Percentiles rank a stretch among this genome's conserved stretches.
Evolutionary conservation across 2,329 filamentous ascomycete species (phyloP).

Genomic region (Apiospora kogelbergensis): DNA sequence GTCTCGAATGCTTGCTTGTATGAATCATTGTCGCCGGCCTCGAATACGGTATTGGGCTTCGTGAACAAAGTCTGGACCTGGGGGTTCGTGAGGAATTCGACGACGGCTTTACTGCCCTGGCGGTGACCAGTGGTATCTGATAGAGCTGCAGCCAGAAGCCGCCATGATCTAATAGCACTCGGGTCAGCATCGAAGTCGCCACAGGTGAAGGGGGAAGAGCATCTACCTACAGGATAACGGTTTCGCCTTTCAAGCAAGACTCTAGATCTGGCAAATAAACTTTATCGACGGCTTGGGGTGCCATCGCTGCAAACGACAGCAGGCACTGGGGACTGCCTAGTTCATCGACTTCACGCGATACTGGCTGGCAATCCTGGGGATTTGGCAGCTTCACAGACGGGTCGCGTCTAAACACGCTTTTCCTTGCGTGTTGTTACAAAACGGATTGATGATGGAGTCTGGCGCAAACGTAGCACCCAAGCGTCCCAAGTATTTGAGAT

Average conservation of each 20-base stretch:
- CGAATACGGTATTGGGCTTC: slow-evolving; percentile 68
- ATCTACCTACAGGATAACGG: slow-evolving; percentile 72
- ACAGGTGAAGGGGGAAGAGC: not conserved
- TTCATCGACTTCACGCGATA: slow-evolving; percentile 32
- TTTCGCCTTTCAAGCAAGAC: slow-evolving; percentile 79
- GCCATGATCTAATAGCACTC: slow-evolving; percentile 54
- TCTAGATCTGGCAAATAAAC: slow-evolving; percentile 83
- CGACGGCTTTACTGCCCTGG: slow-evolving; percentile 54
- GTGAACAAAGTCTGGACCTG: slow-evolving; percentile 69
- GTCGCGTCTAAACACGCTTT: slow-evolving; percentile 1
- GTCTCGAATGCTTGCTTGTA: slow-evolving; percentile 67
- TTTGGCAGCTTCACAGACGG: not conserved
- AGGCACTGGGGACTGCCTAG: slow-evolving; percentile 31
- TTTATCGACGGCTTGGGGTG: slow-evolving; percentile 62
- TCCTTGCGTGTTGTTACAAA: not conserved
- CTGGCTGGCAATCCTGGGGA: not conserved
- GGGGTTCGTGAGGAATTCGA: slow-evolving; percentile 69
- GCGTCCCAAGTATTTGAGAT: not conserved
- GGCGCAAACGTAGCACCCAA: not conserved
- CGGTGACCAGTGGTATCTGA: slow-evolving; percentile 57
- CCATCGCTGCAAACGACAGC: slow-evolving; percentile 64
- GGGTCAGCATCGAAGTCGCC: slow-evolving; percentile 8
- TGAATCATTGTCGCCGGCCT: slow-evolving; percentile 39
- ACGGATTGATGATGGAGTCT: not conserved
- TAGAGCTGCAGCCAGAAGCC: slow-evolving; percentile 55